Percentiles rank a stretch among this genome's conserved stretches.
These are phyloP conservation scores for Trichoderma semiorbis DNA, from an alignment of 2,329 filamentous ascomycete species.

Conservation along the genomic window DNA sequence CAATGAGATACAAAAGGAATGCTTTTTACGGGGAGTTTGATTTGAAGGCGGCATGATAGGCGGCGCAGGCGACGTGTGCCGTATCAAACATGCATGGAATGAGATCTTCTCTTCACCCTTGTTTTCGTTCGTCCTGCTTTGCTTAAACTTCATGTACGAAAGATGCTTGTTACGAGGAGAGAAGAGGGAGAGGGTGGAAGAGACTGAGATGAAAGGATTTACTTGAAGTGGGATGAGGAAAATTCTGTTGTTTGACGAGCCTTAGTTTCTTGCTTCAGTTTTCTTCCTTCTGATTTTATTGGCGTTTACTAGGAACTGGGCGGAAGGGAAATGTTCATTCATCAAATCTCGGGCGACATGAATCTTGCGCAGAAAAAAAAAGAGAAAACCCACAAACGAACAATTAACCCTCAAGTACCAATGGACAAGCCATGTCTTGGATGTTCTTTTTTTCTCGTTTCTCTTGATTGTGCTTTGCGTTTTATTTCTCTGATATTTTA, in stretches of 20 bases:
- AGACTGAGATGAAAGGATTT: background rate
- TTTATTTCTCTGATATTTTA: background rate
- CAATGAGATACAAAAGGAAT: background rate
- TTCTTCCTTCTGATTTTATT: slow-evolving; percentile 1
- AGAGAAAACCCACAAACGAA: background rate
- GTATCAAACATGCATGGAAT: background rate
- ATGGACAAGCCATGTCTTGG: background rate
- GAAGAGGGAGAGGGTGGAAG: background rate
- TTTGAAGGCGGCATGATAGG: background rate
- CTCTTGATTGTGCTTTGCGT: background rate
- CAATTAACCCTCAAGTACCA: background rate
- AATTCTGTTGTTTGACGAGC: slow-evolving; percentile 3
- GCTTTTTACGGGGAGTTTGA: background rate
- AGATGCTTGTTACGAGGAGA: background rate
- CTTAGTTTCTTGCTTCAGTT: background rate
- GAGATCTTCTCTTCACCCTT: background rate
- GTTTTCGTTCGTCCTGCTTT: background rate
- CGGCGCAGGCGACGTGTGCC: background rate
- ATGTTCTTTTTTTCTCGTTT: background rate
- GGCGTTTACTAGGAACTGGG: slow-evolving; percentile 14
- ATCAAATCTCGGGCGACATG: slow-evolving; percentile 4
- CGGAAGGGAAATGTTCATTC: slow-evolving; percentile 9
- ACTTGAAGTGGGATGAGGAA: background rate
- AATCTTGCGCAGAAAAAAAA: background rate
- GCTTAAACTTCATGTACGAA: background rate